A percentile compares a stretch with the other conserved stretches of the same genome.
Evolutionary conservation across 2,329 filamentous ascomycete genomes (phyloP).

Genomic region (Davidsoniella australis): DNA sequence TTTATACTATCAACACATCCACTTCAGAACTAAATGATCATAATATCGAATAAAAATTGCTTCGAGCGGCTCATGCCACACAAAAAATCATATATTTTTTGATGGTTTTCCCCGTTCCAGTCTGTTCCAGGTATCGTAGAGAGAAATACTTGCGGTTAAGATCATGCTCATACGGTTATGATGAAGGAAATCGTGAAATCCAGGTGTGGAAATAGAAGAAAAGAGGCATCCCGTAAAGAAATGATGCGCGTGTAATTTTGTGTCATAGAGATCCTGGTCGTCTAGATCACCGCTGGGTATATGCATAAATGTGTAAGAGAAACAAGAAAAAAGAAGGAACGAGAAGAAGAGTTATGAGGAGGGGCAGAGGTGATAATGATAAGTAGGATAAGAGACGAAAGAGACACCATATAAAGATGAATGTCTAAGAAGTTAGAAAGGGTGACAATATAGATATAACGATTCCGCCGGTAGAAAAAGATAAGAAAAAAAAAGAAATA

Average conservation of each 20-base stretch:
- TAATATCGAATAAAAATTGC: no score
- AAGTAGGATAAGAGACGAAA: no score
- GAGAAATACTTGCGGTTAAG: not conserved
- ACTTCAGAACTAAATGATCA: no score
- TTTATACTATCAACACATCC: no score
- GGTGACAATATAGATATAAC: not conserved
- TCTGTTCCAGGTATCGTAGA: not conserved
- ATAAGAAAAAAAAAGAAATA: not conserved
- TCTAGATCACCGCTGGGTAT: slow-evolving; percentile 3
- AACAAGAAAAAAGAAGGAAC: not conserved
- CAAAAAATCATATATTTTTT: no score
- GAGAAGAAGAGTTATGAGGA: no score
- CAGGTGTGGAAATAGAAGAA: not conserved
- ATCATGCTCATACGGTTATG: not conserved
- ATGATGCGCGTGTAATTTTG: not conserved
- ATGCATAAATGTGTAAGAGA: slow-evolving; percentile 3
- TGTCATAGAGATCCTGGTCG: not conserved
- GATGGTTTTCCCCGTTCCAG: not conserved
- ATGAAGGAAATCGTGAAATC: not conserved
- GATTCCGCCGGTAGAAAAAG: not conserved
- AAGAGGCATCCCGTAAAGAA: not conserved
- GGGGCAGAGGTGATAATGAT: no score
- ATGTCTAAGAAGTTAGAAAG: no score
- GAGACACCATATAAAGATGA: no score
- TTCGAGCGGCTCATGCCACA: no score